Evolutionary conservation across 2,329 filamentous ascomycete genomes (phyloP), one percentile per base, ranked within the genome.

Genomic region (Penicillium palitans): DNA sequence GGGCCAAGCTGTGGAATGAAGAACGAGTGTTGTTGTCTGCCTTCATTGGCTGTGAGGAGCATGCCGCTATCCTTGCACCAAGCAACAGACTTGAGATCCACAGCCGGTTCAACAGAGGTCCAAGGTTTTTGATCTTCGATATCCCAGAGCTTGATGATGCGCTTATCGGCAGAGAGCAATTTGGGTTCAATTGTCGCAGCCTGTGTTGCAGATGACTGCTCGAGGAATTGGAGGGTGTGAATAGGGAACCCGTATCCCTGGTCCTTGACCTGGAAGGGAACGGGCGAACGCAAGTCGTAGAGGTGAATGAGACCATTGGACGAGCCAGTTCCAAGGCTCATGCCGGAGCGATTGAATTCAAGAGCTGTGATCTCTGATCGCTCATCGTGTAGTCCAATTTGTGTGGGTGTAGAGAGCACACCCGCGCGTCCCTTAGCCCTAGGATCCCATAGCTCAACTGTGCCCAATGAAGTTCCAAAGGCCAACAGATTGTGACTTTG

Each of bases 81-180:
- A 51, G 91, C 92, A 7, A 99, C 92, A 61, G 91, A 89, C 75
- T 98, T 97, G 68, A 99, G 86, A 72, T 99, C 95, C 7, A 98
- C 95, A 8, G 91, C 85, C 2, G 95, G 95, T 70, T 99, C 95
- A 45, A 98, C 90, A 1, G 91, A 95, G 0, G 95, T 97, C 93
- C 95, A 99, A 4, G 93, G 90, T 24, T 87, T 86, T 56, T 95
- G 95, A 58, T 88, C 87, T 35, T 83, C 79, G 60, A 90, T 87
- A 68, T 97, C 91, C 91, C 93, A 99, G 46, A 99, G 86, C 78
- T 99, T 99, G 80, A 99, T 96, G 66, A 96, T 96, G 62, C 91
- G 86, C 78, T 96, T 96, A 76, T 99, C 96, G 8, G 92, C 87
- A 1, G 93, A 96, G 61, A 98, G 80, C 21, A 99, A 87, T 76